Evolutionary conservation across 1,139 yeast genomes (phyloP).

Genomic region (Suhomyces kunorum): DNA sequence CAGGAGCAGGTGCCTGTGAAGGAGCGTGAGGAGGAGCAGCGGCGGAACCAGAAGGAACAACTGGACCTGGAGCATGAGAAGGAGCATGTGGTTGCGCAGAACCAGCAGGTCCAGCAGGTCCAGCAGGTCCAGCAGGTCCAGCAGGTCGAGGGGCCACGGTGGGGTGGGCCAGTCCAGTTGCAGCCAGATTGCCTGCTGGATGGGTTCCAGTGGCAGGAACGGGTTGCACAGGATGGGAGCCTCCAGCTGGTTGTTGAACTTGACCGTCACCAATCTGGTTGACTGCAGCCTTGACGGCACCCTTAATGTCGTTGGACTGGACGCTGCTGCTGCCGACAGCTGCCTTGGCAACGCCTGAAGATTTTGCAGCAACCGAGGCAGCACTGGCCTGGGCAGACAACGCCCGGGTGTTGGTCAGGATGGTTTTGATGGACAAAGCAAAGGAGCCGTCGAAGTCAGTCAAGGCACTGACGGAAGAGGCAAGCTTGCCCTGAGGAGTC

Average conservation of each 20-base stretch:
- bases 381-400: conserved; percentile 20
- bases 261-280: conserved; percentile 27
- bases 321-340: neutral
- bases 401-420: conserved; percentile 23
- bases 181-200: conserved; percentile 26
- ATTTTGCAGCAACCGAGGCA: conserved; percentile 22
- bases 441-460: conserved; percentile 29
- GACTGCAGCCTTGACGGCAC: conserved; percentile 11
- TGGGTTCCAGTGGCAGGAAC: too few species aligned
- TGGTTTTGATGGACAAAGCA: conserved; percentile 29
- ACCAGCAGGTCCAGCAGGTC: too few species aligned
- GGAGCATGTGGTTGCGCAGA: too few species aligned
- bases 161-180: too few species aligned
- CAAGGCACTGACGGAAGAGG: conserved; percentile 24
- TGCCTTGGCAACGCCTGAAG: conserved; percentile 21
- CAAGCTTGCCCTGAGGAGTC: conserved; percentile 28
- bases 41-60: too few species aligned
- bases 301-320: neutral
- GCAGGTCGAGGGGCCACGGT: too few species aligned
- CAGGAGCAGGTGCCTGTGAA: too few species aligned
- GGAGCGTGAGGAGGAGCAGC: too few species aligned
- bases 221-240: conserved; percentile 7
- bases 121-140: too few species aligned
- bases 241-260: conserved; percentile 21
- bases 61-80: too few species aligned